Base-by-base conservation (phyloP, 108 stramenopile species). In the Nannochloropsis granulata region DNA sequence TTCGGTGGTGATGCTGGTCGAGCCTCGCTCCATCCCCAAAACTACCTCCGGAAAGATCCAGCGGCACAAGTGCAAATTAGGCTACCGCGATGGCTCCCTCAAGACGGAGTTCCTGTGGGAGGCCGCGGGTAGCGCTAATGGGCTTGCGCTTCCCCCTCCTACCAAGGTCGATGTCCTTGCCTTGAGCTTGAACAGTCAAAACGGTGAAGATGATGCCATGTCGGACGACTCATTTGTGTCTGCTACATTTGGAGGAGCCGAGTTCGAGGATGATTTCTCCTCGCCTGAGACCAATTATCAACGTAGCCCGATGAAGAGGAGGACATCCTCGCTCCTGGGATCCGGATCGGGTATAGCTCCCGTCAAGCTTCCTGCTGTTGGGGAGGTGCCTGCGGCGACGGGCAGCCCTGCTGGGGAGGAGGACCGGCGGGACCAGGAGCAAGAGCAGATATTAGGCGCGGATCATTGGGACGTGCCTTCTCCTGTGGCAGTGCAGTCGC, bases 21-120 rank as follows among this genome's bases (percentile, higher is more conserved):
- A 93, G 71, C 91, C 93, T 13, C 91, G 93, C 46, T 95, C 94
- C 5, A 92, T 97, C 12, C 95, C 95, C 13, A 98, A 99, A 87
- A 98, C 98, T 23, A 96, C 94, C 13, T 95, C 95, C 83, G 99
- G 99, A 13, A 99, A 99, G 86, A 99, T 99, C 83, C 96, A 96
- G 13, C 92, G 99, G 84, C 85, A 92, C 8, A 95, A 96, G 95
- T 95, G 97, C 83, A 56, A 78, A 13, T 24, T 56, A 8, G 92
- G 86, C 16, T 90, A 88, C 45, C 46, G 43, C 7, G 84, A 83
- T 12, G 89, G 85, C 16, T 79, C 82, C 26, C 83, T 91, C 34
- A 34, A 90, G 44, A 86, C 86, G 23, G 16, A 2, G 7, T 71
- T 71, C 56, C 16, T 71, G 21, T 71, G 56, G 56, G 56, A 71